Base-by-base conservation (phyloP, 805 yeast genomes). In the Starmerella apis region DNA sequence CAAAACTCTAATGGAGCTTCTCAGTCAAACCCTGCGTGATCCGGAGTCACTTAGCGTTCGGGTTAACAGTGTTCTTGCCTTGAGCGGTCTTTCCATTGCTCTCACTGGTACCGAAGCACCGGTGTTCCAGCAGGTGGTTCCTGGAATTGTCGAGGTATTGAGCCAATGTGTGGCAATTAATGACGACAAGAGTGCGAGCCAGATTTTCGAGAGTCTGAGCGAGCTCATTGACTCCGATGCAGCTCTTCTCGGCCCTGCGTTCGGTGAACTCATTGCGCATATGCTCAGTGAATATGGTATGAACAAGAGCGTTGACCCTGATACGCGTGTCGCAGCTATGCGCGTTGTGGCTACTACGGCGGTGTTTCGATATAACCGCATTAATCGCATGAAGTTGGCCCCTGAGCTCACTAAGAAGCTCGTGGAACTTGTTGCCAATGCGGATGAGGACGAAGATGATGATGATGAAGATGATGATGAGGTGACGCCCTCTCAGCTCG, bases 381-480 rank as follows among this genome's bases (percentile, higher is more conserved):
- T 92, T 56, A 72, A 79, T 48, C 74, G 85, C 58, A 80, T 83
- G 63, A 86, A 86, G 68, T 71, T 88, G 56, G 98, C 96, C 52
- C 88, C 86, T 41, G 77, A 75, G 49, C 75, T 92, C 59, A 79
- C 92, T 38, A 66, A 77, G 55, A 75, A 83, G 54, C 90, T 92
- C 50, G 71, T 86, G 52, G 74, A 77, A 59, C 79, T 90, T 56
- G 82, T 92, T 22, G 95, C 86, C 68, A 79, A 76, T 60, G 66
- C 69, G 47, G 94, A 83, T 60, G 78, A 81, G 49, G 92, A 83
- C 57, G 82, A 78, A 41, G 84, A 78, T 48, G 90, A 83, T 64
- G 88, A 83, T 56, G 95, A 87, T 60, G 90, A 85, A 59, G 96
- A 87, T 67, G 87, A 86, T 63, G 96, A 87, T 69, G 97, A 90